Conservation (phyloP, 2,329 filamentous ascomycete genomes). For the Exophiala mesophila region DNA sequence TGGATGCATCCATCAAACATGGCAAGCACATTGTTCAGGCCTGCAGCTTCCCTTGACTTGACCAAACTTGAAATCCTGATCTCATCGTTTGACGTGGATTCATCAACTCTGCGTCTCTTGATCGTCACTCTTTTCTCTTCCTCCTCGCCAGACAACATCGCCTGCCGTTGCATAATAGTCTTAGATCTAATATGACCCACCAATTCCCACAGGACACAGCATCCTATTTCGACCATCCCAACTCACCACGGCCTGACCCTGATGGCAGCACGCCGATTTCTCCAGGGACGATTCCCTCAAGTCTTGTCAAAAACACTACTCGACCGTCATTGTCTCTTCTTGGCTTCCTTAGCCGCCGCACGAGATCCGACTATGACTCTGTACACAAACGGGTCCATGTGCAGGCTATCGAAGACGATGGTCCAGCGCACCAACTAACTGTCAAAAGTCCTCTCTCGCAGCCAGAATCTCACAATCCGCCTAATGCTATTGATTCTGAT, state of each 20-base stretch:
- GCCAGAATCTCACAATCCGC: too few species aligned
- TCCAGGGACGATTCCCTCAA: neutral
- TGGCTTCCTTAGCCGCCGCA: neutral
- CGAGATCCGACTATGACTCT: conserved; percentile 11
- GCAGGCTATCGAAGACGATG: conserved; percentile 5
- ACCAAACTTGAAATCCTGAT: neutral
- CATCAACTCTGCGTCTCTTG: neutral
- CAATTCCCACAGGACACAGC: conserved; percentile 7
- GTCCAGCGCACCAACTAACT: neutral
- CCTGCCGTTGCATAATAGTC: neutral
- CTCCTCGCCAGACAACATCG: neutral
- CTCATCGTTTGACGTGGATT: too few species aligned
- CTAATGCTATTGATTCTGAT: too few species aligned
- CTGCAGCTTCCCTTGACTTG: too few species aligned
- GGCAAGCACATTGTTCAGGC: too few species aligned
- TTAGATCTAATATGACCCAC: conserved; percentile 2
- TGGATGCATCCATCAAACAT: too few species aligned
- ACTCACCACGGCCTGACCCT: conserved; percentile 1
- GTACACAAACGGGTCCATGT: conserved; percentile 11
- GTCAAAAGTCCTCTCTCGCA: too few species aligned
- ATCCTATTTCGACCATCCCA: conserved; percentile 18
- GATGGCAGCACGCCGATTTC: neutral
- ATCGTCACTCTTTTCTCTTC: neutral
- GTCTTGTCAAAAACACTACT: neutral
- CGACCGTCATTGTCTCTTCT: neutral